A percentile compares a stretch with the other conserved stretches of the same genome.
Conservation (phyloP, 257 asterid species). For the Eustoma russellianum region DNA sequence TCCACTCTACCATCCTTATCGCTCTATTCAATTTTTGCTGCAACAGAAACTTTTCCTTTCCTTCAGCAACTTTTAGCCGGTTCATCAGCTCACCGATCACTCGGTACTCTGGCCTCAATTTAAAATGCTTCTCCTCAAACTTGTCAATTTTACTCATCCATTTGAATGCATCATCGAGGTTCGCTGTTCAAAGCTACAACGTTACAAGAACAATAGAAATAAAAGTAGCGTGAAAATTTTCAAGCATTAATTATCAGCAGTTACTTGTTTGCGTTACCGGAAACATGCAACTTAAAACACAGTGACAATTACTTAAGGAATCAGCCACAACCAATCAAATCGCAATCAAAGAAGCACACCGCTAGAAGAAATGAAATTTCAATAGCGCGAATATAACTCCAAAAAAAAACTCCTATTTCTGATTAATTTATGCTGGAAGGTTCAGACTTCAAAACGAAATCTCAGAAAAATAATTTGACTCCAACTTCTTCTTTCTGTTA, state of each 20-base stretch:
- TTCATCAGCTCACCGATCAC: constrained; percentile 89
- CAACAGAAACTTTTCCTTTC: constrained; percentile 76
- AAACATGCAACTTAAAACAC: too few species aligned
- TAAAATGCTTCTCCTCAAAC: constrained; percentile 74
- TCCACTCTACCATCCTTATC: constrained; percentile 57
- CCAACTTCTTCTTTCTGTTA: too few species aligned
- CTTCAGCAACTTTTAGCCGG: constrained; percentile 79
- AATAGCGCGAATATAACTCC: too few species aligned
- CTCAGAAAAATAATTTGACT: too few species aligned
- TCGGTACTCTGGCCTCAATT: constrained; percentile 65
- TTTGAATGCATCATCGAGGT: constrained; percentile 53
- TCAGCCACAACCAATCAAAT: too few species aligned
- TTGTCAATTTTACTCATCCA: constrained; percentile 69
- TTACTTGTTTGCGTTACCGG: neutral
- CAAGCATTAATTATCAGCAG: neutral
- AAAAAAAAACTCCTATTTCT: too few species aligned
- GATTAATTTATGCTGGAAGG: too few species aligned
- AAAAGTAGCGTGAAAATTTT: neutral
- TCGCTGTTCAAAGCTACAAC: constrained; percentile 43
- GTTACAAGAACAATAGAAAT: constrained; percentile 9
- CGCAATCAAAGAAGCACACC: too few species aligned
- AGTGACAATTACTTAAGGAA: too few species aligned
- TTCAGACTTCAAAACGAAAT: too few species aligned
- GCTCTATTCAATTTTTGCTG: constrained; percentile 90
- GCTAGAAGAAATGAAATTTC: too few species aligned